These are phyloP conservation scores for Nothopassalora personata DNA, from an alignment of 2,329 filamentous ascomycete species.

Conservation along the genomic window DNA sequence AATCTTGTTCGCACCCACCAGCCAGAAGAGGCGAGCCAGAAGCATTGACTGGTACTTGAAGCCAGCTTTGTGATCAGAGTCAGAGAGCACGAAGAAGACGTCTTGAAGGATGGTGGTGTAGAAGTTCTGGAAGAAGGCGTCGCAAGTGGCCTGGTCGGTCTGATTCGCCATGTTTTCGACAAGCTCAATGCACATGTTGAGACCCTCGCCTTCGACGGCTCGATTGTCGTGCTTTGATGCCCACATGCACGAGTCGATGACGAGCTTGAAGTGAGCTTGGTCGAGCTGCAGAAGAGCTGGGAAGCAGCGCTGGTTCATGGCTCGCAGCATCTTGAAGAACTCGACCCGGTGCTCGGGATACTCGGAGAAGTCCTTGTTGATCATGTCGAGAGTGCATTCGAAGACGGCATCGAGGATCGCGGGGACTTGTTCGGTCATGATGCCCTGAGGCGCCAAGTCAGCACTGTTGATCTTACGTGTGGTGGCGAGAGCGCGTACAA, in stretches of 20 bases:
- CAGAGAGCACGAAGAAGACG: constrained; percentile 95
- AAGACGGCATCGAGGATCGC: constrained; percentile 98
- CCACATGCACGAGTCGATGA: constrained; percentile 99
- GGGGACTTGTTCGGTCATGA: constrained; percentile 98
- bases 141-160: constrained; percentile 76
- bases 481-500: constrained; percentile 27
- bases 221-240: constrained; percentile 99
- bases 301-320: constrained; percentile 97
- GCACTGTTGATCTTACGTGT: constrained; percentile 22
- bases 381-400: constrained; percentile 98
- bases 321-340: constrained; percentile 94
- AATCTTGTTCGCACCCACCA: constrained; percentile 85
- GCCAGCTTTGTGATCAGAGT: constrained; percentile 96
- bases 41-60: constrained; percentile 98
- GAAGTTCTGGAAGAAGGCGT: constrained; percentile 96
- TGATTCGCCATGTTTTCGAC: constrained; percentile 92
- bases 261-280: constrained; percentile 96
- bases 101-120: constrained; percentile 94
- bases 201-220: constrained; percentile 89
- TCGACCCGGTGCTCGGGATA: constrained; percentile 99
- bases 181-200: constrained; percentile 96
- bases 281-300: constrained; percentile 89
- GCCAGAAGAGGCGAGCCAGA: constrained; percentile 91
- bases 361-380: constrained; percentile 99
- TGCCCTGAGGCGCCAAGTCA: constrained; percentile 50